These are phyloP conservation scores for Halophytophthora polymorphica DNA, from an alignment of 352 stramenopile species.

Conservation along the genomic window DNA sequence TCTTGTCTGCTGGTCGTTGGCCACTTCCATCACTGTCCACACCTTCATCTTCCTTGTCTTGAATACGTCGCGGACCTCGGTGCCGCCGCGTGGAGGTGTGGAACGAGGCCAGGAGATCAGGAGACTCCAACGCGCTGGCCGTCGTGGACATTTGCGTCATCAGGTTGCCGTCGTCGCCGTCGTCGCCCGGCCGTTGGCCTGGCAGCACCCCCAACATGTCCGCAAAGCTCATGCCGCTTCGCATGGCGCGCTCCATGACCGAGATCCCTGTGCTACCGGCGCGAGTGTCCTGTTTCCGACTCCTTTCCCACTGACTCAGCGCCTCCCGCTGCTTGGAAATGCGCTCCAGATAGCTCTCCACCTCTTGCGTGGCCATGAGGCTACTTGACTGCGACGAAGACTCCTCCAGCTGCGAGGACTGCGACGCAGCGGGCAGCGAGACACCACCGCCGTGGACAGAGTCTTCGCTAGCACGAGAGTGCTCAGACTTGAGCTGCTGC, in stretches of 20 bases:
- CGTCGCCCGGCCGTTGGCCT: conserved; percentile 11
- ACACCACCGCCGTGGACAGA: background rate
- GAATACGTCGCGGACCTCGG: conserved; percentile 1
- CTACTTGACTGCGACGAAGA: conserved; percentile 7
- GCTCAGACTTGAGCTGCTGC: too few species aligned
- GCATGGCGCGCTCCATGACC: conserved; percentile 21
- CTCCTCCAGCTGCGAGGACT: background rate
- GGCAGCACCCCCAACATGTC: conserved; percentile 18
- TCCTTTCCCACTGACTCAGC: conserved; percentile 46
- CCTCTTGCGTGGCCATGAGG: conserved; percentile 49
- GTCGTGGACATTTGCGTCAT: conserved; percentile 30
- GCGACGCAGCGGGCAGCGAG: background rate
- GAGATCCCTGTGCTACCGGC: conserved; percentile 14
- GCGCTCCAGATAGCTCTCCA: conserved; percentile 47
- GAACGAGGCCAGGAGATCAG: conserved; percentile 31
- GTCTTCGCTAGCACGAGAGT: too few species aligned
- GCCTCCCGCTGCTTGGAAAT: conserved; percentile 49
- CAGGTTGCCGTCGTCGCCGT: conserved; percentile 17
- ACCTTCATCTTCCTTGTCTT: conserved; percentile 3
- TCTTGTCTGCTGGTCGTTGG: conserved; percentile 8
- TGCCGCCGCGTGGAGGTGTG: conserved; percentile 7
- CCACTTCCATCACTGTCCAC: conserved; percentile 7
- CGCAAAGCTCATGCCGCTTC: conserved; percentile 19
- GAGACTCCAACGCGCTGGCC: conserved; percentile 29
- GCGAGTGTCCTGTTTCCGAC: conserved; percentile 10